Conservation (phyloP, 345 rosid species). For the Eucalyptus viminalis region DNA sequence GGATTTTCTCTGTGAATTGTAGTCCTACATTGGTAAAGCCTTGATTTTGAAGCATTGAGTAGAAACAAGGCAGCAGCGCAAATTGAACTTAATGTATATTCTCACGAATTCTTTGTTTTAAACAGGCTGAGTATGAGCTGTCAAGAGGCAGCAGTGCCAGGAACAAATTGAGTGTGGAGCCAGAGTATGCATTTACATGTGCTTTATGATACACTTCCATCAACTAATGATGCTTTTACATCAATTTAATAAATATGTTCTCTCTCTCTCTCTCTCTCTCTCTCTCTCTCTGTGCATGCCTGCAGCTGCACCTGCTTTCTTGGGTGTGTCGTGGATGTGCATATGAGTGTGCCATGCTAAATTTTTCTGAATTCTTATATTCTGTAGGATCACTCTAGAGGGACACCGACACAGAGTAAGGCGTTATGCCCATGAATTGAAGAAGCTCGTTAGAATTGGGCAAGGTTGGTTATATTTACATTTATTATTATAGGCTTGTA, state of each 20-base stretch:
- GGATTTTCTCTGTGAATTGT: background rate
- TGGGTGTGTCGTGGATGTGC: background rate
- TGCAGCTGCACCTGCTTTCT: background rate
- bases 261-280: background rate
- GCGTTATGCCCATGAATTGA: slow-evolving; percentile 74
- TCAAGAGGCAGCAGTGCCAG: slow-evolving; percentile 51
- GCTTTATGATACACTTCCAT: background rate
- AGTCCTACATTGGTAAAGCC: background rate
- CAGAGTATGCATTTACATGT: slow-evolving; percentile 48
- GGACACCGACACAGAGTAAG: slow-evolving; percentile 88
- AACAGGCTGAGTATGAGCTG: slow-evolving; percentile 75
- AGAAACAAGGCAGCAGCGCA: background rate
- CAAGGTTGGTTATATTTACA: slow-evolving; percentile 43
- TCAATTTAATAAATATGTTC: background rate
- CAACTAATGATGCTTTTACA: background rate
- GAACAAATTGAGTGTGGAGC: slow-evolving; percentile 66
- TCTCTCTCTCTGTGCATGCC: background rate
- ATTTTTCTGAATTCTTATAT: background rate
- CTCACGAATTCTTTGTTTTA: background rate
- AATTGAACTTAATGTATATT: background rate
- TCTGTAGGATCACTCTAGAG: slow-evolving; percentile 62
- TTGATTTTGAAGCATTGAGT: background rate
- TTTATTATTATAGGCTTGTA: background rate
- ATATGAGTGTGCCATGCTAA: background rate
- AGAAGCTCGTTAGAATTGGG: slow-evolving; percentile 76